Conservation (phyloP, 805 yeast genomes). For the Phaffomyces opuntiae region DNA sequence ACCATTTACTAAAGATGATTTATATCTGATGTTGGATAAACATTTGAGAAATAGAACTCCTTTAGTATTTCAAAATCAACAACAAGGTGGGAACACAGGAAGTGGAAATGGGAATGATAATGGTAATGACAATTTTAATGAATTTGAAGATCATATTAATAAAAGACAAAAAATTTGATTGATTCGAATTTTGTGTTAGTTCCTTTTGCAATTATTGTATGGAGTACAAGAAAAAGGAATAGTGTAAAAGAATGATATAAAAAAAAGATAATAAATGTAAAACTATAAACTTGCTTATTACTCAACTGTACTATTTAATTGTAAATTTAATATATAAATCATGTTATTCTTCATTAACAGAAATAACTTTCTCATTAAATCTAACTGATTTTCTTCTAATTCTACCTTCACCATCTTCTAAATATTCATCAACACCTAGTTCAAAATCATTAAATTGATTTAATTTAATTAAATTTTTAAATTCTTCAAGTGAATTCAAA, state of each 20-base stretch:
- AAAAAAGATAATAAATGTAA: neutral
- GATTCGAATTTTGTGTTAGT: too few species aligned
- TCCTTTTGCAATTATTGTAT: neutral
- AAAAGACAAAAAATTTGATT: conserved; percentile 23
- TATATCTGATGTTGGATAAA: conserved; percentile 70
- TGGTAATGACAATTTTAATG: neutral
- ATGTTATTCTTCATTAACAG: conserved; percentile 33
- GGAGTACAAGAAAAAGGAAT: neutral
- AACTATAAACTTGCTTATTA: neutral
- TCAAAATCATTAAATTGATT: conserved; percentile 40
- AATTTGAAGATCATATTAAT: conserved; percentile 14
- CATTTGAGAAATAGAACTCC: conserved; percentile 50
- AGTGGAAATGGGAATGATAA: neutral
- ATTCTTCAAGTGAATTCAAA: conserved; percentile 22
- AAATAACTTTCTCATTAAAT: conserved; percentile 54
- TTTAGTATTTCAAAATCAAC: conserved; percentile 14
- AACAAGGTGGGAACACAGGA: neutral
- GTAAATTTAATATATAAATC: too few species aligned
- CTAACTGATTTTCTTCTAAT: conserved; percentile 62
- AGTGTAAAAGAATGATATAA: neutral
- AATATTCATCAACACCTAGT: conserved; percentile 33
- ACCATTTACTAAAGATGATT: conserved; percentile 86
- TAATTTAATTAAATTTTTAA: conserved; percentile 40
- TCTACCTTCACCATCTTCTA: conserved; percentile 31
- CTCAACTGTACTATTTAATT: neutral